Conservation (phyloP, 148 eudicot species). For the Agrostemma githago region DNA sequence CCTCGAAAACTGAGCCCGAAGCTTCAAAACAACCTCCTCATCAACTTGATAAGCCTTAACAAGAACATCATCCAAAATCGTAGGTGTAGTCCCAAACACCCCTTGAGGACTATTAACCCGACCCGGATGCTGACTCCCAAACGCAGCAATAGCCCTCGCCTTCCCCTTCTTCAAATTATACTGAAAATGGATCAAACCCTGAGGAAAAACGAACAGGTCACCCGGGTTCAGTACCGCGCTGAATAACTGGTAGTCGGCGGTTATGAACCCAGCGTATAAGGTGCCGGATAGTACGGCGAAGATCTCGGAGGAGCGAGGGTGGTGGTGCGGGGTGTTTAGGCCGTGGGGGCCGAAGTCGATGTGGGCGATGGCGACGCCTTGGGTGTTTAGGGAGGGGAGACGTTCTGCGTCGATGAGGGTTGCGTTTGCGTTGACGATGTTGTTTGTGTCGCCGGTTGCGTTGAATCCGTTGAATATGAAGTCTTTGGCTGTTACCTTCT, state of each 20-base stretch:
- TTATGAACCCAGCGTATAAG: constrained; percentile 11
- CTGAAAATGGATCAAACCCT: constrained; percentile 7
- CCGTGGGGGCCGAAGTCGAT: constrained; percentile 15
- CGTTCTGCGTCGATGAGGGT: not conserved
- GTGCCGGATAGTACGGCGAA: constrained; percentile 10
- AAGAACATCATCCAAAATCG: constrained; percentile 5
- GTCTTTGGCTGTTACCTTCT: constrained; percentile 8
- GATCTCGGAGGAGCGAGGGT: constrained; percentile 20
- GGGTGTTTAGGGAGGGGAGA: constrained; percentile 16
- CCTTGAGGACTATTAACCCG: not conserved
- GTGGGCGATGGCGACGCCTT: constrained; percentile 11
- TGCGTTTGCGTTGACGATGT: not conserved
- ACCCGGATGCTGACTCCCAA: constrained; percentile 11
- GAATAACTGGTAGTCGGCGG: constrained; percentile 1
- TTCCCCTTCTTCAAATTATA: not conserved
- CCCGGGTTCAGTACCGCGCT: not conserved
- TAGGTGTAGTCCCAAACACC: not conserved
- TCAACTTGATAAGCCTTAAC: not conserved
- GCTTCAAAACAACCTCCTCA: not conserved
- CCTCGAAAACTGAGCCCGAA: not conserved
- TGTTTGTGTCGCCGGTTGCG: constrained; percentile 9
- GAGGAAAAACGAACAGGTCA: not conserved
- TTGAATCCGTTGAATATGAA: constrained; percentile 7
- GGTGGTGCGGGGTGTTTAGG: constrained; percentile 13
- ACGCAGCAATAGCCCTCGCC: not conserved